Evolutionary conservation across 306 rosid species (phyloP), one percentile per base, ranked within the genome.

Genomic region (Medicago arabica): DNA sequence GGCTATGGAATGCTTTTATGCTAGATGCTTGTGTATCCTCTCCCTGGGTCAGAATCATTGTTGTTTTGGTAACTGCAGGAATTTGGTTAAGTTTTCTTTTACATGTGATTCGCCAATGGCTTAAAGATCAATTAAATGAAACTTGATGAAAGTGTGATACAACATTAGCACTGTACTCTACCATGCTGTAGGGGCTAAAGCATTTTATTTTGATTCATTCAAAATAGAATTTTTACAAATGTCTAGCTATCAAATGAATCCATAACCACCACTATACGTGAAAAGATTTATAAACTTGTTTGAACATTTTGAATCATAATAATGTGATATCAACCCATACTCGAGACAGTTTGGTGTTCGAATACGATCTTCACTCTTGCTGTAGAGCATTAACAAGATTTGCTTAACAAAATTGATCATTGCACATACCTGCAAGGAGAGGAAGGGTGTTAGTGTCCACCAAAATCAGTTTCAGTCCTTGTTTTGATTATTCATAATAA

Each of bases 1-100:
- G 85, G 85, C 75, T 59, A 9, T 92, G 96, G 96, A 85, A 80
- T 71, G 70, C 86, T 46, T 55, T 86, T 44, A 77, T 90, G 66
- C 63, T 40, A 51, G 61, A 80, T 63, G 89, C 87, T 13, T 88
- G 77, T 64, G 18, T 4, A 40, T 87, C 89, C 18, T 75, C 78
- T 44, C 65, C 78, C 25, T 78, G 85, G 91, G 83, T 88, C 58
- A 78, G 18, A 83, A 40, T 83, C 65, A 51, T 81, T 55, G 67
- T 88, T 54, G 5, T 57, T 70, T 61, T 69, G 67, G 88, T 74
- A 16, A 81, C 96, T 55, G 71, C 70, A 5, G 88, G 79, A 43
- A 21, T 83, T 53, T 80, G 83, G 70, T n/a, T 86, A n/a, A 72
- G 81, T 18, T 87, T 88, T 69, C 59, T 76, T 73, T 53, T 57